phyloP scores from a whole-genome alignment of 2,329 filamentous ascomycete species.

The Fusarium sp. region DNA sequence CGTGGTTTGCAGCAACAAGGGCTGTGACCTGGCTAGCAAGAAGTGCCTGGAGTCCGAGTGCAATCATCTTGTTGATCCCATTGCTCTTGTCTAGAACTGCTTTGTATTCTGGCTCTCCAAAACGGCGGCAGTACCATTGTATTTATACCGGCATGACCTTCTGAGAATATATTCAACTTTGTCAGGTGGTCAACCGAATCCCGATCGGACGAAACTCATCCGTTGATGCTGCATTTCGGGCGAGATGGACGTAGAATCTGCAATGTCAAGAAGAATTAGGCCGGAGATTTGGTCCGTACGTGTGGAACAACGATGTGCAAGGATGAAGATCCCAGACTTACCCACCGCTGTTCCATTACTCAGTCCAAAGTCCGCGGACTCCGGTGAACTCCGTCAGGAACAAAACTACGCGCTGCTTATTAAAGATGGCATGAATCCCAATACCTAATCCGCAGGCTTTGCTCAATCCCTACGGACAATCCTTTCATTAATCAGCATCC shows the following conservation, averaged over 20 bases:
- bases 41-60: not conserved
- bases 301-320: not conserved
- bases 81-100: not conserved
- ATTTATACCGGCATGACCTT: not conserved
- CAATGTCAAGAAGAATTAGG: not conserved
- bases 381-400: not conserved
- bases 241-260: not conserved
- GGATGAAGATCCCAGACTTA: not conserved
- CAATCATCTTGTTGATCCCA: not conserved
- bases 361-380: not conserved
- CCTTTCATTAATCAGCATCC: not conserved
- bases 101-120: not conserved
- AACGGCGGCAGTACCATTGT: not conserved
- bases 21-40: not conserved
- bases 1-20: not conserved
- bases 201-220: not conserved
- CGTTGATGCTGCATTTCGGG: not conserved
- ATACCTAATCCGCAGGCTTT: not conserved
- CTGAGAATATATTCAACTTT: not conserved
- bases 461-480: not conserved
- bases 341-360: constrained; percentile 1
- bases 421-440: not conserved
- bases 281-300: not conserved
- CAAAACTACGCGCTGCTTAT: not conserved
- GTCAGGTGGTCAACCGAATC: not conserved